Conservation (phyloP, 2,329 filamentous ascomycete species). For the Lithohypha guttulata region DNA sequence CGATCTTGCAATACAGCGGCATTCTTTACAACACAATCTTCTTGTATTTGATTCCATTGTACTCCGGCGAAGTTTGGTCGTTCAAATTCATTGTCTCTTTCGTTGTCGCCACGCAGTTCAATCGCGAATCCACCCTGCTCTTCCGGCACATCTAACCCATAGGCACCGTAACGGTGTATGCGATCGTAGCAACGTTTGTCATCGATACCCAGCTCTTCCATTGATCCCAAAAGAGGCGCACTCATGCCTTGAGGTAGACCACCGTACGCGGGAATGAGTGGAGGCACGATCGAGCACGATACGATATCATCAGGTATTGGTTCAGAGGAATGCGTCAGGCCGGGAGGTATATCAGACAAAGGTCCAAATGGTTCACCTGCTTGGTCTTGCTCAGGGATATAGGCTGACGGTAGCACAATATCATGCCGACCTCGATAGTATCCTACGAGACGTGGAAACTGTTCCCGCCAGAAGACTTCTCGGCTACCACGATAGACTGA, state of each 20-base stretch:
- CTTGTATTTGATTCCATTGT: constrained; percentile 61
- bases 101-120: constrained; percentile 13
- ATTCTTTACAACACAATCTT: constrained; percentile 56
- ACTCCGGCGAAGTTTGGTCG: constrained; percentile 47
- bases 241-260: constrained; percentile 19
- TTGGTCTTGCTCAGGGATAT: constrained; percentile 17
- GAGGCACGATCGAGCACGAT: constrained; percentile 12
- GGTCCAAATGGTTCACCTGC: constrained; percentile 2
- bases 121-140: constrained; percentile 22
- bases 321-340: not conserved
- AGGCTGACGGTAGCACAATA: constrained; percentile 12
- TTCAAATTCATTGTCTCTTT: constrained; percentile 16
- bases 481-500: constrained; percentile 13
- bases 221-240: constrained; percentile 52
- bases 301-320: not conserved
- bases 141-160: constrained; percentile 26
- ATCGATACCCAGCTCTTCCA: constrained; percentile 50
- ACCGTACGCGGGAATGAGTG: constrained; percentile 15
- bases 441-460: constrained; percentile 15
- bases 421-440: constrained; percentile 5
- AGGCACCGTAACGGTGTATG: constrained; percentile 56
- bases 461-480: constrained; percentile 23
- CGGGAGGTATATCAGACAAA: not conserved
- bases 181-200: constrained; percentile 56
- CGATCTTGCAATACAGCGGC: constrained; percentile 32